These are phyloP conservation scores for Macrophomina phaseolina DNA, from an alignment of 2,329 filamentous ascomycete genomes.

Conservation along the genomic window DNA sequence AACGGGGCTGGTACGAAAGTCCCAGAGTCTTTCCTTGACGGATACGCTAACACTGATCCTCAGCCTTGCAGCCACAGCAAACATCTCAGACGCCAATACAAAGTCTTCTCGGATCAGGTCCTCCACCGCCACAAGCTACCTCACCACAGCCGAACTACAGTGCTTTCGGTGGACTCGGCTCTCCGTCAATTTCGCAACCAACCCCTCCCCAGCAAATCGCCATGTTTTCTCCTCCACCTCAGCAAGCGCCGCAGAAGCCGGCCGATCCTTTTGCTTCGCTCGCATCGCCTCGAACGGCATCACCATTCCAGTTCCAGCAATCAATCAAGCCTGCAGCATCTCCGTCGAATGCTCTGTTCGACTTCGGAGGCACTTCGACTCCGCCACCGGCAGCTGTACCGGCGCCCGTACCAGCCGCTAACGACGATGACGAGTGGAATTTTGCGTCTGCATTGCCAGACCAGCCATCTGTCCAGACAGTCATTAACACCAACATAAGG, in stretches of 20 bases:
- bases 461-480: conserved; percentile 65
- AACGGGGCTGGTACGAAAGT: conserved; percentile 42
- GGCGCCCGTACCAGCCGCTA: conserved; percentile 55
- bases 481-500: conserved; percentile 73
- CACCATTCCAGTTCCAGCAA: conserved; percentile 56
- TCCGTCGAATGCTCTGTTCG: conserved; percentile 41
- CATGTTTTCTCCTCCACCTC: conserved; percentile 45
- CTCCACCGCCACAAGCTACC: conserved; percentile 47
- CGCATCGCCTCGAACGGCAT: conserved; percentile 56
- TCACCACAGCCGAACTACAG: conserved; percentile 61
- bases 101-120: conserved; percentile 60
- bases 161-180: conserved; percentile 60
- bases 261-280: conserved; percentile 68
- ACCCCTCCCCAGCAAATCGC: conserved; percentile 52
- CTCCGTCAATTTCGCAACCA: conserved; percentile 45
- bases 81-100: conserved; percentile 58
- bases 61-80: conserved; percentile 41
- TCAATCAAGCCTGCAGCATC: conserved; percentile 44
- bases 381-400: conserved; percentile 18
- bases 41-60: conserved; percentile 7
- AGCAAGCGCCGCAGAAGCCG: conserved; percentile 41
- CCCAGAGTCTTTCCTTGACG: not conserved
- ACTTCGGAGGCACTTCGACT: conserved; percentile 38
- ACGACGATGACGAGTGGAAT: conserved; percentile 95
- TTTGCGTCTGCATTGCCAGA: conserved; percentile 86